Conservation (phyloP, 2,329 filamentous ascomycete species). For the Pyrenophora graminea region DNA sequence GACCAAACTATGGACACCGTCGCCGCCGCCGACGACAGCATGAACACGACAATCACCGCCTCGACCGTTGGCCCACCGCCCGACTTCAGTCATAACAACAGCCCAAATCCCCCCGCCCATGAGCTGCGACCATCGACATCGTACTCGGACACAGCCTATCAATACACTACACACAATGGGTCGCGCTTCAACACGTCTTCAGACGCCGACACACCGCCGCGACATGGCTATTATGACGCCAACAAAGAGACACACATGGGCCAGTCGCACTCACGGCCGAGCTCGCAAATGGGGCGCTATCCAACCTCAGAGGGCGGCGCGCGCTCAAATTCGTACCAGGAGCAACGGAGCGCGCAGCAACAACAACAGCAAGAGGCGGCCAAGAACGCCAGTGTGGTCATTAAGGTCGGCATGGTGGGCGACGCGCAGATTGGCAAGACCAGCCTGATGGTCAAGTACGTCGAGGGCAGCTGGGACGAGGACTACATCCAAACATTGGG, state of each 20-base stretch:
- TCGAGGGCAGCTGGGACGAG: conserved; percentile 99
- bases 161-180: conserved; percentile 43
- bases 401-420: conserved; percentile 99
- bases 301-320: conserved; percentile 50
- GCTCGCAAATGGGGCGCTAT: conserved; percentile 56
- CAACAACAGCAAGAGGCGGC: conserved; percentile 41
- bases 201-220: conserved; percentile 53
- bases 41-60: conserved; percentile 54
- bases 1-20: conserved; percentile 44
- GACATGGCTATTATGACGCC: conserved; percentile 40
- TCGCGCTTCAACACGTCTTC: conserved; percentile 52
- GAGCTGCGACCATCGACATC: conserved; percentile 58
- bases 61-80: conserved; percentile 43
- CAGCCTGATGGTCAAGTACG: conserved; percentile 99
- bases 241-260: conserved; percentile 42
- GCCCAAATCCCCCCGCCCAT: conserved; percentile 44
- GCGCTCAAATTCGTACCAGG: conserved; percentile 50
- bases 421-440: conserved; percentile 99
- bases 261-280: conserved; percentile 51
- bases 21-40: conserved; percentile 48
- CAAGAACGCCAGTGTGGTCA: conserved; percentile 74
- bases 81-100: conserved; percentile 42
- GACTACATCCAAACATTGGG: conserved; percentile 98
- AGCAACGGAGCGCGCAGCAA: conserved; percentile 51
- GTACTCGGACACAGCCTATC: conserved; percentile 57